A percentile compares a stretch with the other conserved stretches of the same genome.
These are phyloP conservation scores for Eimeria falciformis DNA, from an alignment of 169 alveolate species.

Conservation along the genomic window DNA sequence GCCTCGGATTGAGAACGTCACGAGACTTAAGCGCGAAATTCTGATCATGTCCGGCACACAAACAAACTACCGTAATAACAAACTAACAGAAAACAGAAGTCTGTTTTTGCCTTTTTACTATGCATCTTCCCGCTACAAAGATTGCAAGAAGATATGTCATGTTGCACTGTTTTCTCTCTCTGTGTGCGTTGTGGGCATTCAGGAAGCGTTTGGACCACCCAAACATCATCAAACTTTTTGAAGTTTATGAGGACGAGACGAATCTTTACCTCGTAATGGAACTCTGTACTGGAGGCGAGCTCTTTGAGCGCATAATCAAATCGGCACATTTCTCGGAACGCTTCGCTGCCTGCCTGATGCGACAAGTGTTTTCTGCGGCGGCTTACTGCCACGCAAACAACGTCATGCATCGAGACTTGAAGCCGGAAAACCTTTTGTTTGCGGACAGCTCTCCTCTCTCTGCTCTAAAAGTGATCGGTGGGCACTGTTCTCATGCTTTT, in stretches of 20 bases:
- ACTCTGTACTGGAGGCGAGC: slow-evolving; percentile 96
- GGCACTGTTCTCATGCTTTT: background rate
- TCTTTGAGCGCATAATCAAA: slow-evolving; percentile 95
- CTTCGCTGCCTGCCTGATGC: slow-evolving; percentile 89
- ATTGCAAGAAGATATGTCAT: background rate
- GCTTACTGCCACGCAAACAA: slow-evolving; percentile 90
- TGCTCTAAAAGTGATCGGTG: slow-evolving; percentile 71
- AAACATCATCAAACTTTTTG: slow-evolving; percentile 91
- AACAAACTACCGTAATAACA: no score
- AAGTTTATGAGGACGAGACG: slow-evolving; percentile 93
- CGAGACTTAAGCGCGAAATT: slow-evolving; percentile 92
- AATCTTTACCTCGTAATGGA: slow-evolving; percentile 95
- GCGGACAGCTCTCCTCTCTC: slow-evolving; percentile 72
- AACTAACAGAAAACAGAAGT: slow-evolving; percentile 9
- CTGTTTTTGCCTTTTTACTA: background rate
- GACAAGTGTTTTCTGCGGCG: slow-evolving; percentile 93
- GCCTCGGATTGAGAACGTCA: slow-evolving; percentile 89
- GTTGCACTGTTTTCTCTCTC: background rate
- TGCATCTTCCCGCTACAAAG: background rate
- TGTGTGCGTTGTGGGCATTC: background rate
- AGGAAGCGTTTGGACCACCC: slow-evolving; percentile 90
- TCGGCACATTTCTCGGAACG: slow-evolving; percentile 92
- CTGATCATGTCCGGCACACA: slow-evolving; percentile 84
- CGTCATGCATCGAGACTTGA: slow-evolving; percentile 76
- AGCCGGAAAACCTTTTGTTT: background rate